Percentiles rank a stretch among this genome's conserved stretches.
Evolutionary conservation across 163 green algal species (phyloP).

Genomic region (Coccomyxa subellipsoidea): DNA sequence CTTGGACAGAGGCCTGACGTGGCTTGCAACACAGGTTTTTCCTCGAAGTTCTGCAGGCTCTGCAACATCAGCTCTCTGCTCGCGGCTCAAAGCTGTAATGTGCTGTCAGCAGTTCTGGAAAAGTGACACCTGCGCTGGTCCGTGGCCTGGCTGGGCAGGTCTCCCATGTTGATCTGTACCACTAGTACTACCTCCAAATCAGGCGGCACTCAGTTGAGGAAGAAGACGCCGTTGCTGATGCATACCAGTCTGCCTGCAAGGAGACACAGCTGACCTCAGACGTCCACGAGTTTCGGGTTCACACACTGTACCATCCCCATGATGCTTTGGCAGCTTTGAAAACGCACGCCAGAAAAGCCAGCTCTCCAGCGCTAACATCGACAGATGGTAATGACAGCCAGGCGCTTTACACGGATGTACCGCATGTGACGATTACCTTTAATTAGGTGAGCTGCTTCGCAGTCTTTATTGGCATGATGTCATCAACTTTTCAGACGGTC

Average conservation of each 20-base stretch:
- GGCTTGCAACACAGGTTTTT: background rate
- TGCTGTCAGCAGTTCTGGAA: background rate
- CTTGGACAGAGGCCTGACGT: background rate
- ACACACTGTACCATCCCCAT: slow-evolving; percentile 35
- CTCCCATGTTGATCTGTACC: background rate
- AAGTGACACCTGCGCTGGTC: background rate
- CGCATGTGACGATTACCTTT: slow-evolving; percentile 35
- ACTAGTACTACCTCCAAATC: background rate
- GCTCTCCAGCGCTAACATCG: slow-evolving; percentile 4
- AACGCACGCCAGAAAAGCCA: background rate
- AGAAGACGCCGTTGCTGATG: background rate
- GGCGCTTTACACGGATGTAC: slow-evolving; percentile 1
- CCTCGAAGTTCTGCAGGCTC: background rate
- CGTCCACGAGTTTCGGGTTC: slow-evolving; percentile 20
- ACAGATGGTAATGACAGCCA: background rate
- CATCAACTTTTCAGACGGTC: too few relatives aligned
- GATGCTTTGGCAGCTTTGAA: slow-evolving; percentile 19
- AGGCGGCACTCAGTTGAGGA: background rate
- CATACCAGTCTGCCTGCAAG: background rate
- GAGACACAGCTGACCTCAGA: background rate
- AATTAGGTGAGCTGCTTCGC: slow-evolving; percentile 12
- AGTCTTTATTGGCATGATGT: background rate
- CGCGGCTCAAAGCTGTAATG: background rate
- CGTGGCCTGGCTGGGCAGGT: background rate
- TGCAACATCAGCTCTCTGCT: background rate